Evolutionary conservation across 139 green algal genomes (phyloP).

Genomic region (Micractinium conductrix): DNA sequence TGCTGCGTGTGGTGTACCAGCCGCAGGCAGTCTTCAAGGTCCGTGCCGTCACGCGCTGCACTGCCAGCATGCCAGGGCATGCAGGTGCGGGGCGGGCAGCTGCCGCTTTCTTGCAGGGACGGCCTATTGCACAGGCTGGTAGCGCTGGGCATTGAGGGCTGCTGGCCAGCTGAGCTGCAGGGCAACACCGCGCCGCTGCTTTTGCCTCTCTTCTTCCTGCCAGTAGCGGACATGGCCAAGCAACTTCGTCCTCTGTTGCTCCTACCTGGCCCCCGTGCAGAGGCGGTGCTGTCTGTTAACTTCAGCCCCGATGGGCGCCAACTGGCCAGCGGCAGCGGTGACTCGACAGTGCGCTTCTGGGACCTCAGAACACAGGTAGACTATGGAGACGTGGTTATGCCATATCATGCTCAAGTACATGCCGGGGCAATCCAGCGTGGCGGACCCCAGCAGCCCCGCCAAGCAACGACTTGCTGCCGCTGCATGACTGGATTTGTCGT

Average conservation of each 20-base stretch:
- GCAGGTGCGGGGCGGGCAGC: conserved; percentile 27
- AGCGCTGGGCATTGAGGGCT: too few species aligned
- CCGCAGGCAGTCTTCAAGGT: conserved; percentile 96
- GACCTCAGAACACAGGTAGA: conserved; percentile 88
- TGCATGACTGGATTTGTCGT: too few species aligned
- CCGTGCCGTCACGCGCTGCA: conserved; percentile 91
- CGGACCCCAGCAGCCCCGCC: too few species aligned
- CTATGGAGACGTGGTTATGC: neutral
- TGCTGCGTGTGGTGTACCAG: conserved; percentile 90
- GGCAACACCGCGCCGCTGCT: neutral
- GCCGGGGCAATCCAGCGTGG: too few species aligned
- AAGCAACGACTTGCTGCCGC: too few species aligned
- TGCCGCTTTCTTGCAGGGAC: too few species aligned
- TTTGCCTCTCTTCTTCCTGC: neutral
- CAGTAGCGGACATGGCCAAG: neutral
- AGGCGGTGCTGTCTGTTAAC: conserved; percentile 89
- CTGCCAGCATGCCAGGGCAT: conserved; percentile 90
- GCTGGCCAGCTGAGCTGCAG: too few species aligned
- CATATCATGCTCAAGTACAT: too few species aligned
- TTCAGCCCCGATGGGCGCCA: conserved; percentile 92
- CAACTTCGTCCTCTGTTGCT: neutral
- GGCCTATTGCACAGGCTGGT: too few species aligned
- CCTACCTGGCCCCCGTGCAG: conserved; percentile 29
- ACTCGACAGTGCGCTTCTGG: conserved; percentile 96
- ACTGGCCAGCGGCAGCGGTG: conserved; percentile 89